phyloP scores from a whole-genome alignment of 768 basidiomycete genomes.

The Mycena floridula region DNA sequence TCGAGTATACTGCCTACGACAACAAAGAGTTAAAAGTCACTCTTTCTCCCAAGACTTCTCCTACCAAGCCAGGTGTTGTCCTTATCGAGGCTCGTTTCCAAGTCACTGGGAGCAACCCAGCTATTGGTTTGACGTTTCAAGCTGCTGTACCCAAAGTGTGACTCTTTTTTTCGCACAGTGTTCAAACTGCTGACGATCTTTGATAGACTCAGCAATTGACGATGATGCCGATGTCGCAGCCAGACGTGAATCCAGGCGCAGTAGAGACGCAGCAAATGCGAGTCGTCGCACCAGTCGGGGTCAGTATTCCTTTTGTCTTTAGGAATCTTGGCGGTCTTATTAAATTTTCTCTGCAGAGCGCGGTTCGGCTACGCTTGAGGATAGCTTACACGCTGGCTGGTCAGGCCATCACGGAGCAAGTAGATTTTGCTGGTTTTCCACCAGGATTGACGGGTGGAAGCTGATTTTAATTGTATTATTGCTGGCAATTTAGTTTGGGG shows the following conservation, averaged over 20 bases:
- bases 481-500: too few relatives aligned
- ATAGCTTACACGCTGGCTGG: slow-evolving; percentile 73
- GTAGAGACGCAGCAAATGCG: slow-evolving; percentile 95
- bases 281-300: slow-evolving; percentile 81
- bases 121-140: slow-evolving; percentile 80
- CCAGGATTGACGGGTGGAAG: slow-evolving; percentile 50
- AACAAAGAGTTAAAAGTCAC: slow-evolving; percentile 88
- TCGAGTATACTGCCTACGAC: slow-evolving; percentile 84
- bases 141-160: slow-evolving; percentile 93
- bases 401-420: slow-evolving; percentile 79
- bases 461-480: background rate
- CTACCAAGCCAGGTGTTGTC: slow-evolving; percentile 79
- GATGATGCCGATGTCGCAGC: slow-evolving; percentile 95
- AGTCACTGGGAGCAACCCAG: slow-evolving; percentile 45
- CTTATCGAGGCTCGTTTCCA: slow-evolving; percentile 90
- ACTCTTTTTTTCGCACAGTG: background rate
- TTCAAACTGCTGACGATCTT: slow-evolving; percentile 1
- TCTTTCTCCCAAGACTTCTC: slow-evolving; percentile 79
- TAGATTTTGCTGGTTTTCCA: slow-evolving; percentile 91
- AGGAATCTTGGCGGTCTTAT: slow-evolving; percentile 5
- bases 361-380: slow-evolving; percentile 78
- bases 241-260: slow-evolving; percentile 67
- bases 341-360: slow-evolving; percentile 53
- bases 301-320: slow-evolving; percentile 33
- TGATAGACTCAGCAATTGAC: slow-evolving; percentile 89